Percentiles rank a stretch among this genome's conserved stretches.
These are phyloP conservation scores for Ustilago lituana DNA, from an alignment of 1,284 basidiomycete species.

Conservation along the genomic window DNA sequence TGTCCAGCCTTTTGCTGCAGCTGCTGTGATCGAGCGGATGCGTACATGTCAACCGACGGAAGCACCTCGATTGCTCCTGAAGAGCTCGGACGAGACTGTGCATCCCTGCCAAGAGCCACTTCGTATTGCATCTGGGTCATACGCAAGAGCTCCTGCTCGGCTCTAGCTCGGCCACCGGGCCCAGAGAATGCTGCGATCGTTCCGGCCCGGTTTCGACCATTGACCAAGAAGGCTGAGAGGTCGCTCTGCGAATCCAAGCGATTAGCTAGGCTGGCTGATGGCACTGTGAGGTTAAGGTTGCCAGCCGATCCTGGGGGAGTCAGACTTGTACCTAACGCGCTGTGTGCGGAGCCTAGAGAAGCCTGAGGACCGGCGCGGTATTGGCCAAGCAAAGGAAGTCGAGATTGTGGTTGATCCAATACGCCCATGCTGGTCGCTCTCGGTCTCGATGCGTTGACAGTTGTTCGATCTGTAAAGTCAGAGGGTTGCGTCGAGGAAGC, in stretches of 20 bases:
- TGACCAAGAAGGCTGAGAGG: constrained; percentile 16
- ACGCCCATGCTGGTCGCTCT: constrained; percentile 50
- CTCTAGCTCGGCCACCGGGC: constrained; percentile 53
- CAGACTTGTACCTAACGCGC: constrained; percentile 4
- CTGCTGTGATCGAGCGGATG: constrained; percentile 10
- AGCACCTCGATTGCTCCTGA: constrained; percentile 23
- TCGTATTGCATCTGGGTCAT: constrained; percentile 41
- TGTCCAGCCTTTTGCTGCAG: constrained; percentile 5
- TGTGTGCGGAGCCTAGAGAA: not conserved
- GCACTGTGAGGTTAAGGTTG: constrained; percentile 3
- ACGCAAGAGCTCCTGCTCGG: constrained; percentile 59
- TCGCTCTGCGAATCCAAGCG: constrained; percentile 13
- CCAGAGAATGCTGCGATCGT: constrained; percentile 62
- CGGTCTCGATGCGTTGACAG: constrained; percentile 18
- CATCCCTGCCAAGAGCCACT: constrained; percentile 3
- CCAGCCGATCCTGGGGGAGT: constrained; percentile 1
- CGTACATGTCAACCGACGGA: constrained; percentile 10
- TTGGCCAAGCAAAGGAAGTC: constrained; percentile 7
- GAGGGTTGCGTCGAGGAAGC: constrained; percentile 8
- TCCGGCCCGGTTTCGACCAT: constrained; percentile 56
- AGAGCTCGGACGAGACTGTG: constrained; percentile 16
- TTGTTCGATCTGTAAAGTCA: not conserved
- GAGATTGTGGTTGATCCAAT: constrained; percentile 28
- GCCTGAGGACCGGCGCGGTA: constrained; percentile 3
- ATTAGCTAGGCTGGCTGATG: constrained; percentile 1